Percentiles rank a stretch among this genome's conserved stretches.
These are phyloP conservation scores for Chamaenerion angustifolium DNA, from an alignment of 345 rosid genomes.

Conservation along the genomic window DNA sequence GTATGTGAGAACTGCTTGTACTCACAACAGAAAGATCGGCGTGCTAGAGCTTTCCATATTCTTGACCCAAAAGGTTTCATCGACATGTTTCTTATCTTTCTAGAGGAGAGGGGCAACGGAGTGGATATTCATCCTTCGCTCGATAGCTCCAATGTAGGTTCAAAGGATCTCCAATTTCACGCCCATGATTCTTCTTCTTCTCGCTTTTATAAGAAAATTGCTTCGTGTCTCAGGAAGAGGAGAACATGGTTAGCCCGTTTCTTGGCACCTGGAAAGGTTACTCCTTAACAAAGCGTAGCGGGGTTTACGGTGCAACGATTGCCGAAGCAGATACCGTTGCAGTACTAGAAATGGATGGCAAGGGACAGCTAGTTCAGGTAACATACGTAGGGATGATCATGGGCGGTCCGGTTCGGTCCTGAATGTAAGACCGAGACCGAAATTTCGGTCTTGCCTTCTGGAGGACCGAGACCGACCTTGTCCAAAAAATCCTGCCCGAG, in stretches of 20 bases:
- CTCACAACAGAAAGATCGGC: conserved; percentile 46
- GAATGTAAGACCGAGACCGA: too few relatives aligned
- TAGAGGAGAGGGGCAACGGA: conserved; percentile 54
- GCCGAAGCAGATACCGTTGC: conserved; percentile 53
- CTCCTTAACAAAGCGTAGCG: conserved; percentile 70
- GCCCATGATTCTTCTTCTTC: too few relatives aligned
- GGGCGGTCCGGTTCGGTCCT: too few relatives aligned
- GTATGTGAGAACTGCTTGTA: conserved; percentile 87
- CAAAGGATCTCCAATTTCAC: not conserved
- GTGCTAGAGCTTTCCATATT: conserved; percentile 82
- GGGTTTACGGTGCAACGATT: conserved; percentile 80
- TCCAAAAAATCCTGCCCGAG: too few relatives aligned
- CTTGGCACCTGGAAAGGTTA: conserved; percentile 89
- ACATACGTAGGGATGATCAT: too few relatives aligned
- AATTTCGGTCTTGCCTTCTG: too few relatives aligned
- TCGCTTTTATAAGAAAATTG: not conserved
- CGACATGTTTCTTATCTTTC: conserved; percentile 75
- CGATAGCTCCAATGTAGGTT: conserved; percentile 23
- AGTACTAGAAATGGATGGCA: conserved; percentile 49
- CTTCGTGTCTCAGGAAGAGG: conserved; percentile 27
- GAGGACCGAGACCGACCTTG: too few relatives aligned
- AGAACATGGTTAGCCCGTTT: conserved; percentile 42
- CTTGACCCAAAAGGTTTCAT: conserved; percentile 73
- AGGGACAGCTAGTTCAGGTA: conserved; percentile 64
- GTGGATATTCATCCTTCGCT: conserved; percentile 37